These are phyloP conservation scores for Macrolepiota albuminosa DNA, from an alignment of 768 basidiomycete genomes.

Conservation along the genomic window DNA sequence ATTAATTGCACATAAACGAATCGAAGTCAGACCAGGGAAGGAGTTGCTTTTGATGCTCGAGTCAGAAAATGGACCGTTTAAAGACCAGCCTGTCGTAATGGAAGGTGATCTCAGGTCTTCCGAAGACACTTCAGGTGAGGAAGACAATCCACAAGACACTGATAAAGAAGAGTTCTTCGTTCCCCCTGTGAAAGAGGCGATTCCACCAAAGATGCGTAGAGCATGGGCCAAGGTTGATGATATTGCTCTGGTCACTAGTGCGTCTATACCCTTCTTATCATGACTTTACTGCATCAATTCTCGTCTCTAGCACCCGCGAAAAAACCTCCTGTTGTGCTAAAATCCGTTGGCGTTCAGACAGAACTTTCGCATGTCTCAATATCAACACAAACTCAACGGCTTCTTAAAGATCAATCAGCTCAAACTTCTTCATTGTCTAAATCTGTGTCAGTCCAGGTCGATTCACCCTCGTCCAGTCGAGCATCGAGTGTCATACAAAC, in stretches of 20 bases:
- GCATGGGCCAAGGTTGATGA: constrained; percentile 51
- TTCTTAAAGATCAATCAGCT: constrained; percentile 14
- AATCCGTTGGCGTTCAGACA: constrained; percentile 42
- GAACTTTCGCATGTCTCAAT: constrained; percentile 27
- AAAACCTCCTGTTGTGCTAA: constrained; percentile 18
- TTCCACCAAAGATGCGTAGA: constrained; percentile 64
- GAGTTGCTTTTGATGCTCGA: constrained; percentile 61
- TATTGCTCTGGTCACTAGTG: constrained; percentile 33
- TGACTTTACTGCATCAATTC: constrained; percentile 2
- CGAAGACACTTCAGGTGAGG: constrained; percentile 33
- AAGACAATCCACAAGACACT: constrained; percentile 34
- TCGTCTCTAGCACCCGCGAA: constrained; percentile 1
- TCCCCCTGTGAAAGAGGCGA: constrained; percentile 26
- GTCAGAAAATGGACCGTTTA: constrained; percentile 46
- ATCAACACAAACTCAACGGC: constrained; percentile 30
- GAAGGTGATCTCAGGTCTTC: constrained; percentile 43
- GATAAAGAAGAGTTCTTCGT: constrained; percentile 33
- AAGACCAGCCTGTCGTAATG: constrained; percentile 54
- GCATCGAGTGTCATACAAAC: constrained; percentile 16
- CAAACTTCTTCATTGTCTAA: constrained; percentile 16
- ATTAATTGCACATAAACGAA: constrained; percentile 63
- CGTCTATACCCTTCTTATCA: constrained; percentile 18
- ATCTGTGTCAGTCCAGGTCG: constrained; percentile 21
- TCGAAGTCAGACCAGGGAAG: constrained; percentile 68
- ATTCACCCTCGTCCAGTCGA: constrained; percentile 4